phyloP scores from a whole-genome alignment of 2,329 filamentous ascomycete genomes.

The Chaetomium sp. region DNA sequence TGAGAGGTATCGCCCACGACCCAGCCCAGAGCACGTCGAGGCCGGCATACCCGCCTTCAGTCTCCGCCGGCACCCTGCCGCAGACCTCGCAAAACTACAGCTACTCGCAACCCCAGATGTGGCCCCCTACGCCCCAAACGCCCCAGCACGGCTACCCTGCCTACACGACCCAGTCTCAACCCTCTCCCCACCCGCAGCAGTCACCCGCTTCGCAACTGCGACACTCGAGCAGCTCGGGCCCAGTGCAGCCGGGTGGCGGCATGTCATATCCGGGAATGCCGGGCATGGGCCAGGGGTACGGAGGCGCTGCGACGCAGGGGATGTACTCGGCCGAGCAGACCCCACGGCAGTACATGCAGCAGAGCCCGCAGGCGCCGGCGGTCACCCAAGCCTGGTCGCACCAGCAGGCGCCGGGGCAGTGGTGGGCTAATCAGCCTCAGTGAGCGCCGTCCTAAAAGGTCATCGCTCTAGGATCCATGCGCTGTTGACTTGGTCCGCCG shows the following conservation, averaged over 20 bases:
- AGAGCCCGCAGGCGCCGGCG: slow-evolving; percentile 56
- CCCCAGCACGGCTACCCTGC: slow-evolving; percentile 57
- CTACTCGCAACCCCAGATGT: slow-evolving; percentile 65
- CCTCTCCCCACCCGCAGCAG: slow-evolving; percentile 54
- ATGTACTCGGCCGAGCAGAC: slow-evolving; percentile 66
- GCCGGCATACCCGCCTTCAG: slow-evolving; percentile 62
- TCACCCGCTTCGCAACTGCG: slow-evolving; percentile 63
- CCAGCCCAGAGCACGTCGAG: slow-evolving; percentile 66
- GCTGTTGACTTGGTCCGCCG: not conserved
- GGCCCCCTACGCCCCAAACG: slow-evolving; percentile 67
- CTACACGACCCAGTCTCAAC: slow-evolving; percentile 55
- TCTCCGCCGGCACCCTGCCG: slow-evolving; percentile 54
- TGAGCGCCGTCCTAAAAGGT: not conserved
- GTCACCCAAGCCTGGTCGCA: slow-evolving; percentile 57
- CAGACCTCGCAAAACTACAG: slow-evolving; percentile 61
- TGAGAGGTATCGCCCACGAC: slow-evolving; percentile 68
- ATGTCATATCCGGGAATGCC: slow-evolving; percentile 67
- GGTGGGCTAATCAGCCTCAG: slow-evolving; percentile 58
- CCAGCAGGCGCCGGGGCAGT: slow-evolving; percentile 63
- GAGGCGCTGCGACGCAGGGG: slow-evolving; percentile 53
- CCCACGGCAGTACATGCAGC: slow-evolving; percentile 68
- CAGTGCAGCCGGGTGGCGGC: slow-evolving; percentile 54
- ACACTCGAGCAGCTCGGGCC: slow-evolving; percentile 55
- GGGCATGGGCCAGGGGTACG: slow-evolving; percentile 60
- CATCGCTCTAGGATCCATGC: not conserved